Evolutionary conservation across 345 rosid genomes (phyloP).

Genomic region (Noccaea bulbosa): DNA sequence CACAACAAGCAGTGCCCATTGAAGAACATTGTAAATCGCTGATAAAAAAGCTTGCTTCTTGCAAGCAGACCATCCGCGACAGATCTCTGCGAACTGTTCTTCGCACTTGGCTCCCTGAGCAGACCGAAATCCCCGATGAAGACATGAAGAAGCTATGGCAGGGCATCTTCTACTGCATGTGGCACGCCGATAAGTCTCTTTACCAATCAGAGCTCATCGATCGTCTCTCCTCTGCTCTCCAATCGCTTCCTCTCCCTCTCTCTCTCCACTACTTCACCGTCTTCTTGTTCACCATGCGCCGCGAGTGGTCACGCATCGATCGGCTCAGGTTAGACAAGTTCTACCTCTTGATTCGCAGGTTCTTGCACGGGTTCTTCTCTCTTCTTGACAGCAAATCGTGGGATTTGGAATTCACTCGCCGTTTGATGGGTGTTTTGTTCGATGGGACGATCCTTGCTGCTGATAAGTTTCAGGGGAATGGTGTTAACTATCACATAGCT

Average conservation of each 20-base stretch:
- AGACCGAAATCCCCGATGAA: slow-evolving; percentile 60
- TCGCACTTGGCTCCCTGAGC: slow-evolving; percentile 75
- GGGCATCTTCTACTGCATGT: slow-evolving; percentile 94
- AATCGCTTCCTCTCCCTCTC: slow-evolving; percentile 55
- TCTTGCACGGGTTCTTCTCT: slow-evolving; percentile 54
- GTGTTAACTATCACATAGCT: slow-evolving; percentile 83
- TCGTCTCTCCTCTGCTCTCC: slow-evolving; percentile 60
- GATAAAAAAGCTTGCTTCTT: slow-evolving; percentile 74
- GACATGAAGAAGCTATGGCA: slow-evolving; percentile 93
- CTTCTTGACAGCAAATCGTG: slow-evolving; percentile 58
- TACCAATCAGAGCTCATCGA: slow-evolving; percentile 70
- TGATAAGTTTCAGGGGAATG: slow-evolving; percentile 67
- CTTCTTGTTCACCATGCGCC: slow-evolving; percentile 87
- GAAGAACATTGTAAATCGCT: slow-evolving; percentile 54
- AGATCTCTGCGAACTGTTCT: slow-evolving; percentile 60
- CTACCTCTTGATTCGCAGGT: slow-evolving; percentile 79
- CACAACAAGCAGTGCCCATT: slow-evolving; percentile 10
- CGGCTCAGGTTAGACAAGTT: slow-evolving; percentile 84
- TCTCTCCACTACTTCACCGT: slow-evolving; percentile 68
- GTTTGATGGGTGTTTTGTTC: slow-evolving; percentile 55
- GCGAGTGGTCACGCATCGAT: slow-evolving; percentile 95
- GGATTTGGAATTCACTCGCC: slow-evolving; percentile 59
- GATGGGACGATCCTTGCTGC: slow-evolving; percentile 55
- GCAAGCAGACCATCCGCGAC: slow-evolving; percentile 67
- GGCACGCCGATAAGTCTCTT: slow-evolving; percentile 88